Evolutionary conservation across 2,329 filamentous ascomycete species (phyloP).

Genomic region (Fusarium humuli): DNA sequence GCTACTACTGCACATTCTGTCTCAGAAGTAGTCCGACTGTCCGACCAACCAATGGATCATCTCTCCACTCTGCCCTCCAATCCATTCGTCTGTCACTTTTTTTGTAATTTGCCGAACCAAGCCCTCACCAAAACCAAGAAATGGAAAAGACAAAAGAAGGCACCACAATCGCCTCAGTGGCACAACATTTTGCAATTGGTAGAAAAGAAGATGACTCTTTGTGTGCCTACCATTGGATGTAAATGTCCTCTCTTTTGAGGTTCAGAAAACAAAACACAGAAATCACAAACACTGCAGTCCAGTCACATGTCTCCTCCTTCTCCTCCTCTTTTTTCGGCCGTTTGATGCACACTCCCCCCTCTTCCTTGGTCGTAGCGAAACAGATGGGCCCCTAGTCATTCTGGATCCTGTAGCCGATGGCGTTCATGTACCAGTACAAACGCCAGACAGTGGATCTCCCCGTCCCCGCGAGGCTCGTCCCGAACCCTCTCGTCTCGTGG

Average conservation of each 20-base stretch:
- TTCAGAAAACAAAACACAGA: not conserved
- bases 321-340: slow-evolving; percentile 14
- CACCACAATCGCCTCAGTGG: not conserved
- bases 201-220: not conserved
- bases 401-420: slow-evolving; percentile 12
- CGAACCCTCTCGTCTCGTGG: slow-evolving; percentile 32
- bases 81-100: not conserved
- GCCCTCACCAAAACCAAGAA: not conserved
- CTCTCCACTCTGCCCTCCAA: not conserved
- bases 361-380: slow-evolving; percentile 17
- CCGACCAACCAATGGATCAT: slow-evolving; percentile 4
- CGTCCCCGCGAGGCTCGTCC: slow-evolving; percentile 36
- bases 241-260: not conserved
- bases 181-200: not conserved
- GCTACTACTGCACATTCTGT: slow-evolving; percentile 12
- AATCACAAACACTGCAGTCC: slow-evolving; percentile 22
- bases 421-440: slow-evolving; percentile 28
- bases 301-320: slow-evolving; percentile 35
- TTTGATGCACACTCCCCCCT: slow-evolving; percentile 34
- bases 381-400: slow-evolving; percentile 7
- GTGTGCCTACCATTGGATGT: not conserved
- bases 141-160: slow-evolving; percentile 1
- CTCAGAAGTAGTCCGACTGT: not conserved
- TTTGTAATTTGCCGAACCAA: slow-evolving; percentile 28
- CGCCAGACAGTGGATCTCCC: slow-evolving; percentile 19